Conservation (phyloP, 106 monocot species). For the Iris macrosiphon region DNA sequence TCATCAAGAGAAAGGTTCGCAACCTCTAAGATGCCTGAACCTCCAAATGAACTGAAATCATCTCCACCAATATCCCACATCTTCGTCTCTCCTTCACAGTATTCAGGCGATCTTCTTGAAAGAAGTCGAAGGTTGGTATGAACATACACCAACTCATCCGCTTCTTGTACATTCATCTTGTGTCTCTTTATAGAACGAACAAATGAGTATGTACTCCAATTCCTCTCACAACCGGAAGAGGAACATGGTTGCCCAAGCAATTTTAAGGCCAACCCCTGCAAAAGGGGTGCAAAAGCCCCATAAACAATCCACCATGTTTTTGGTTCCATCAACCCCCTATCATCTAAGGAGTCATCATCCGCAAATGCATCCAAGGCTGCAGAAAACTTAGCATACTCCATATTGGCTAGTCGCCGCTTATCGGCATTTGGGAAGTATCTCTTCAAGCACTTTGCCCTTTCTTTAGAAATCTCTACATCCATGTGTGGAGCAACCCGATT, state of each 20-base stretch:
- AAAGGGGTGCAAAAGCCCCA: slow-evolving; percentile 1
- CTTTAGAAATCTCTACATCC: background rate
- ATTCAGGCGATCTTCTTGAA: no score
- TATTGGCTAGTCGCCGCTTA: background rate
- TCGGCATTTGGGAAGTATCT: background rate
- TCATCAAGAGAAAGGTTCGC: no score
- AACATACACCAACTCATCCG: background rate
- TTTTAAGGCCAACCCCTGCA: background rate
- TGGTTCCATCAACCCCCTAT: background rate
- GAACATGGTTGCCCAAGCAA: slow-evolving; percentile 1
- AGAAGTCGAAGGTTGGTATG: slow-evolving; percentile 2
- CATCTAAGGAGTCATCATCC: background rate
- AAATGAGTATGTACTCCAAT: background rate
- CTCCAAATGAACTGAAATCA: no score
- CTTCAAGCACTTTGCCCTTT: background rate
- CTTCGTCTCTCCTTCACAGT: background rate
- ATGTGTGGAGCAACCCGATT: background rate
- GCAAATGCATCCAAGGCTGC: background rate
- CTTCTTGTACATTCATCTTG: background rate
- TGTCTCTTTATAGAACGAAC: background rate
- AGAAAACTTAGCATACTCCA: background rate
- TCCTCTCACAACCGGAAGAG: slow-evolving; percentile 1
- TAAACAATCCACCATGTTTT: slow-evolving; percentile 4
- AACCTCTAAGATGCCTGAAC: no score
- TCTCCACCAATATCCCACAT: slow-evolving; percentile 1